Percentiles rank a stretch among this genome's conserved stretches.
Conservation (phyloP, 1,139 yeast genomes). For the Blastobotrys indianensis region DNA sequence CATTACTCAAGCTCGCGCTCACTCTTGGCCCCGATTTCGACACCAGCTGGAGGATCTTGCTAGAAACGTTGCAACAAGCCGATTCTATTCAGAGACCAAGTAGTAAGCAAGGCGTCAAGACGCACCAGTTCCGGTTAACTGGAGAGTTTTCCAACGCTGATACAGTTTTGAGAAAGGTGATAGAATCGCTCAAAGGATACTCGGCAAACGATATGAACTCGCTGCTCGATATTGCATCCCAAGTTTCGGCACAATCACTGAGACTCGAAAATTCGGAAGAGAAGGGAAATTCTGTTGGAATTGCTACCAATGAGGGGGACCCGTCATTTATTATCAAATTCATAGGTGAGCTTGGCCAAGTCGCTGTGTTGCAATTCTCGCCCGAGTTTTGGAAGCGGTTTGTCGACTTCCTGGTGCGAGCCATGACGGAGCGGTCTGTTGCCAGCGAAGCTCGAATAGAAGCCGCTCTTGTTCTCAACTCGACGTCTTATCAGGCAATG, state of each 20-base stretch:
- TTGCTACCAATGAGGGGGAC: constrained; percentile 19
- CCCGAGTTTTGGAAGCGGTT: constrained; percentile 41
- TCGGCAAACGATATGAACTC: too few relatives aligned
- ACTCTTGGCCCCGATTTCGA: constrained; percentile 71
- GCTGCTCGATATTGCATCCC: too few relatives aligned
- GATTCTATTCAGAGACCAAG: constrained; percentile 44
- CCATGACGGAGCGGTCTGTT: constrained; percentile 38
- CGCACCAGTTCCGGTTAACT: constrained; percentile 24
- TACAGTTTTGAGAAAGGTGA: constrained; percentile 49
- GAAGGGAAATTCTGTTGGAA: constrained; percentile 13
- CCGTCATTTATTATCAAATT: constrained; percentile 24
- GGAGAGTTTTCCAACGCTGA: constrained; percentile 51
- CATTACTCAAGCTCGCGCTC: constrained; percentile 66
- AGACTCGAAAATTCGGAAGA: too few relatives aligned
- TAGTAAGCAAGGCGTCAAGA: too few relatives aligned
- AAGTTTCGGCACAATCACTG: neutral
- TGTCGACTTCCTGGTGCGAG: constrained; percentile 42
- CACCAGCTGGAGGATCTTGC: constrained; percentile 61
- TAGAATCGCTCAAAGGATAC: constrained; percentile 19
- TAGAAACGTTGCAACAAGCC: constrained; percentile 58
- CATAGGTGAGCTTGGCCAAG: constrained; percentile 42
- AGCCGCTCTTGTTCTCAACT: constrained; percentile 46
- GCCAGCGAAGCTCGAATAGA: constrained; percentile 43
- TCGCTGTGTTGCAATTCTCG: constrained; percentile 25
- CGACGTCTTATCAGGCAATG: constrained; percentile 14